Evolutionary conservation across 805 yeast species (phyloP), one percentile per base, ranked within the genome.

Genomic region (Candida hispaniensis): DNA sequence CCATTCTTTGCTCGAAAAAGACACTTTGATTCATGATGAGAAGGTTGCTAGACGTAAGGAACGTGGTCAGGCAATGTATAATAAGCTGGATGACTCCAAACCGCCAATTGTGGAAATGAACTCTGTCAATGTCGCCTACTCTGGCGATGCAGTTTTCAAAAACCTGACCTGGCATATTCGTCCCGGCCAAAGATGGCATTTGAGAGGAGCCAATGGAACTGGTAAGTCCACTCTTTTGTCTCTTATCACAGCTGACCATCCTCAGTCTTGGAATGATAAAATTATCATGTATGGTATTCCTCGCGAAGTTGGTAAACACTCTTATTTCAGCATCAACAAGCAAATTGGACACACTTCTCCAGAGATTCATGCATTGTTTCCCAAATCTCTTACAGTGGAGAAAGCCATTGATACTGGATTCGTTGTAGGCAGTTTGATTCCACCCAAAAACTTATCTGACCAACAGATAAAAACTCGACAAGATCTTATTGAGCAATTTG

Each of bases 181-280:
- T 3, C 61, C 61, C 26, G 93, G 93, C 4, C 79, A 82, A 21
- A 76, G 71, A 48, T 83, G 96, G 93, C 93, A 91, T 51, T 65
- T 88, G 18, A 61, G 78, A 39, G 98, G 98, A 2, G 71, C 73
- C 40, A 88, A 91, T 46, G 98, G 98, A 1, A 69, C 93, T 0
- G 98, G 98, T 0, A 88, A 88, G 54, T 80, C 95, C 2, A 91
- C 98, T 0, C 58, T 88, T 14, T 56, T 91, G 10, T 73, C 96
- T 2, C 54, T 91, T 28, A 64, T 88, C 17, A 85, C 94, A 0
- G 85, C 94, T 4, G 98, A 88, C 48, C 98, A 88, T 52, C 98
- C 98, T 1, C 95, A 88, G 56, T 76, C 95, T 2, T 88, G 97
- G 97, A 76, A 73, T 45, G 66, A 72, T 4, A 71, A 67, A 14